These are phyloP conservation scores for Aspergillus homomorphus DNA, from an alignment of 495 filamentous ascomycete genomes.

Conservation along the genomic window DNA sequence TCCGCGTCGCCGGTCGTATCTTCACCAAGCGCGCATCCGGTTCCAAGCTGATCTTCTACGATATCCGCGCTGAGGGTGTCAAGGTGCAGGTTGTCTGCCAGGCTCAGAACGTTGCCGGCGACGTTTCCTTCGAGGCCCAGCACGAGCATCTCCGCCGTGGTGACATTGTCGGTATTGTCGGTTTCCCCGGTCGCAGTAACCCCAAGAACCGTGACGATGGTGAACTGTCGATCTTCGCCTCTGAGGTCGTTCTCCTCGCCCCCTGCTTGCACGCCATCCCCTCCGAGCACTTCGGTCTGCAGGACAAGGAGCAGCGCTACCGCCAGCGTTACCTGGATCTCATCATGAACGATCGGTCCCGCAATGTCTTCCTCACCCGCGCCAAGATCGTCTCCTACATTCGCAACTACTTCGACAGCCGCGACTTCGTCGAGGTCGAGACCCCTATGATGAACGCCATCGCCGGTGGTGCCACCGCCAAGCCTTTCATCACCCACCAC, in stretches of 20 bases:
- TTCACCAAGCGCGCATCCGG: conserved; percentile 83
- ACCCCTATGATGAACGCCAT: conserved; percentile 97
- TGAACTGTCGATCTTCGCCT: conserved; percentile 91
- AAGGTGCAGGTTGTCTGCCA: conserved; percentile 92
- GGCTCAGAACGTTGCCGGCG: conserved; percentile 62
- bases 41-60: conserved; percentile 89
- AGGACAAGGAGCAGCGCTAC: conserved; percentile 88
- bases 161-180: conserved; percentile 86
- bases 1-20: conserved; percentile 80
- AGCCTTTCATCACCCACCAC: conserved; percentile 91
- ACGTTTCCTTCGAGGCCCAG: conserved; percentile 73
- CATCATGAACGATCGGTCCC: conserved; percentile 86
- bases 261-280: conserved; percentile 94
- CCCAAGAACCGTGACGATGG: conserved; percentile 85
- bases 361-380: conserved; percentile 76
- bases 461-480: conserved; percentile 92
- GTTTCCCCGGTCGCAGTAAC: conserved; percentile 83
- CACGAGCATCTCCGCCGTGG: conserved; percentile 87
- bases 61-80: conserved; percentile 77
- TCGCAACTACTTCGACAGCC: conserved; percentile 78
- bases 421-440: conserved; percentile 91
- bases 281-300: conserved; percentile 86
- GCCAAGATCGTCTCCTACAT: conserved; percentile 83
- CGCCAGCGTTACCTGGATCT: conserved; percentile 91
- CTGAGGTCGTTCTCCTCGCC: conserved; percentile 75